Conservation (phyloP, 1,284 basidiomycete genomes). For the Leucoagaricus sp. region DNA sequence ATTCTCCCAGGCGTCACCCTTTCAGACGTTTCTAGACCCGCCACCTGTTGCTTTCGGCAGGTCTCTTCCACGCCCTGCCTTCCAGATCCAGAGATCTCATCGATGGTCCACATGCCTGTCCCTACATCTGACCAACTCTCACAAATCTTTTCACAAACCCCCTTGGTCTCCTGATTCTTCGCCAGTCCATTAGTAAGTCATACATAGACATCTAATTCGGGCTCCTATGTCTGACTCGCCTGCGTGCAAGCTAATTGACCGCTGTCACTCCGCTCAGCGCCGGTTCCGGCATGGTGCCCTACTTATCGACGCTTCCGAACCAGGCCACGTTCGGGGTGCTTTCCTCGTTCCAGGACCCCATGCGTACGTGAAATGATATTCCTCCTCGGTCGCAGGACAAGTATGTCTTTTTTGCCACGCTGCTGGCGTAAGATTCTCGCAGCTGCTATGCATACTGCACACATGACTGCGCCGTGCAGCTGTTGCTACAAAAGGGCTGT, state of each 20-base stretch:
- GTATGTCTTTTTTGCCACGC: not conserved
- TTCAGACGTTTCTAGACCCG: not conserved
- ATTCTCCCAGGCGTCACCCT: slow-evolving; percentile 7
- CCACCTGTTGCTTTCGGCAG: not conserved
- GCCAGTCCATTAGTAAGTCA: not conserved
- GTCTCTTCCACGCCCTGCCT: not conserved
- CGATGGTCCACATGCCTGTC: slow-evolving; percentile 9
- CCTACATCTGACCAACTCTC: not conserved
- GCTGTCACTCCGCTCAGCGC: not conserved
- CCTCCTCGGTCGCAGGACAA: not conserved
- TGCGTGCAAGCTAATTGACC: not conserved
- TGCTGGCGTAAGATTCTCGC: slow-evolving; percentile 8
- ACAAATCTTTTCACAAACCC: not conserved
- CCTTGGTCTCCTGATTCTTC: slow-evolving; percentile 9
- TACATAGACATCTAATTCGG: not conserved
- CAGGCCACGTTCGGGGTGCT: not conserved
- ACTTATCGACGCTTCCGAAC: not conserved
- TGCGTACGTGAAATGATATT: not conserved
- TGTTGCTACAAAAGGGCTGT: slow-evolving; percentile 8
- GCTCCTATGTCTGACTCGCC: slow-evolving; percentile 3
- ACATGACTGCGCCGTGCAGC: slow-evolving; percentile 6
- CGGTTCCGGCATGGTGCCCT: not conserved
- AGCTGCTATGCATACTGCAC: not conserved
- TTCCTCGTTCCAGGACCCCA: not conserved
- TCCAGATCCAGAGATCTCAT: slow-evolving; percentile 9